Evolutionary conservation across 139 green algal species (phyloP).

Genomic region (Nannochloris sp.): DNA sequence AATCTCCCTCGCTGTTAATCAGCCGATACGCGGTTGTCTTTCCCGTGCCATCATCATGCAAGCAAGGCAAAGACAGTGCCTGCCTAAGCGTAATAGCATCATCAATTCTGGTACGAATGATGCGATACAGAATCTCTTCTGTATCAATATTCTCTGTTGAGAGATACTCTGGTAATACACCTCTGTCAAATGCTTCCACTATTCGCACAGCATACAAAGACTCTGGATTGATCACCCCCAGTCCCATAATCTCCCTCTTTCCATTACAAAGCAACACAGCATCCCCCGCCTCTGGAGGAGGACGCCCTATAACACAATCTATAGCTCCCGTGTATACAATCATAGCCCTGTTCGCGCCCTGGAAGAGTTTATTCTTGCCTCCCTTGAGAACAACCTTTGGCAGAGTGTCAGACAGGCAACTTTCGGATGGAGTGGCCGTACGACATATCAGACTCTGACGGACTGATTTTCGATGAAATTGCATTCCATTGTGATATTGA

Average conservation of each 20-base stretch:
- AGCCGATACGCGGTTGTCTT: constrained; percentile 52
- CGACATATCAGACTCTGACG: too few relatives aligned
- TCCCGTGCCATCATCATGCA: background rate
- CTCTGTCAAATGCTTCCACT: constrained; percentile 2
- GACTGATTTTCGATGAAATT: too few relatives aligned
- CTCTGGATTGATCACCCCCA: constrained; percentile 73
- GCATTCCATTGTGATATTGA: too few relatives aligned
- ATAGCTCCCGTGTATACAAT: constrained; percentile 65
- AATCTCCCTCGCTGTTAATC: constrained; percentile 78
- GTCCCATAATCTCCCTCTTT: constrained; percentile 37
- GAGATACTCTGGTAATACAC: background rate
- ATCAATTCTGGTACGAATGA: constrained; percentile 13
- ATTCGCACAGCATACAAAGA: constrained; percentile 67
- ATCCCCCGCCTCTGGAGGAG: constrained; percentile 42
- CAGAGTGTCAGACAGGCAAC: background rate
- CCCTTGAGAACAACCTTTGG: constrained; percentile 52
- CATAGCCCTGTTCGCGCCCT: constrained; percentile 5
- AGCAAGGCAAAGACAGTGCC: constrained; percentile 31
- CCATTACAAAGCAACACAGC: constrained; percentile 50
- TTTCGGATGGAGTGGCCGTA: too few relatives aligned
- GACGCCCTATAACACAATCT: constrained; percentile 49
- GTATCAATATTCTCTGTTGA: background rate
- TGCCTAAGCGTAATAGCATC: constrained; percentile 36
- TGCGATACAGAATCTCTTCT: background rate
- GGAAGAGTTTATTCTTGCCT: constrained; percentile 61